Evolutionary conservation across 2,329 filamentous ascomycete genomes (phyloP), one percentile per base, ranked within the genome.

Genomic region (Raffaelea deltoideospora): DNA sequence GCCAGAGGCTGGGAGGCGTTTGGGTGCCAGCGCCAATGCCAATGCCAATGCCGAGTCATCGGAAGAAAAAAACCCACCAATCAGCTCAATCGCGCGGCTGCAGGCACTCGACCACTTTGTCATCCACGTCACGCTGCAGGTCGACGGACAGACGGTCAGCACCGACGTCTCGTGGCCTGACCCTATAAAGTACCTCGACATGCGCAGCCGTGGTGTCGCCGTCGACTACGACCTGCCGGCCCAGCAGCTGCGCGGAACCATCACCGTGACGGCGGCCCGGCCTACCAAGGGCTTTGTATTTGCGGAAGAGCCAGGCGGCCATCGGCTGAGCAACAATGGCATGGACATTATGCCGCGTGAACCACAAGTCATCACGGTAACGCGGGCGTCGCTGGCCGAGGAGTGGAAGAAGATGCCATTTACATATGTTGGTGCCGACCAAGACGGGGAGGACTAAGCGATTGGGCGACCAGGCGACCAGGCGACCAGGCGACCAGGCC

Each of bases 251-350:
- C 11, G 22, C 10, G n/a, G 5, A 21, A 15, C n/a, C 20, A 41
- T 50, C 11, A 47, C 42, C 35, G 45, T 59, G 14, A 47, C 56
- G 48, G 47, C 60, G 24, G 38, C 60, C 28, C 55, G 60, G 20
- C 72, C 72, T 0, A 62, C 72, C 3, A 76, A 76, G 46, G 69
- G 69, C 0, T 60, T 76, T 17, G 65, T 67, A 1, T 55, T 76
- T 15, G 62, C 66, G 38, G 65, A 69, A 41, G 54, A 56, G 5
- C 56, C 59, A 9, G 59, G 52, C 0, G 59, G 52, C 0, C 49
- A 67, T 17, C 53, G 48, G 28, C 53, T 72, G 37, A 69, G 63
- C 24, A 71, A 76, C 45, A 76, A 76, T 41, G 61, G 67, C 1
- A 63, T 77, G 15, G 72, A 77, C 48, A 17, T 76, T 10, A 53